phyloP scores from a whole-genome alignment of 805 yeast genomes.

The Lipomyces mesembrius region DNA sequence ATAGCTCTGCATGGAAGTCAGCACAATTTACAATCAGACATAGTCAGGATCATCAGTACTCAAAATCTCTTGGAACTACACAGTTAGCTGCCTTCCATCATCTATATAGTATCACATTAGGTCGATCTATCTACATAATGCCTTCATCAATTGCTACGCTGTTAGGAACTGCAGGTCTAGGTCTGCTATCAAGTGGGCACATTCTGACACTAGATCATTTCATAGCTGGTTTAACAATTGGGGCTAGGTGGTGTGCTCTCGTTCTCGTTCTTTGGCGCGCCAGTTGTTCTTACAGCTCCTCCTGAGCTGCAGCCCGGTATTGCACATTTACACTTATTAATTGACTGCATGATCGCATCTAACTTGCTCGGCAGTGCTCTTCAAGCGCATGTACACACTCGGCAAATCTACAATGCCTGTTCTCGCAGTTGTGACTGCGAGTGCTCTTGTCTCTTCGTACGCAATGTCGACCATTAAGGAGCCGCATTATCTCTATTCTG shows the following conservation, averaged over 20 bases:
- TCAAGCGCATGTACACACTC: background rate
- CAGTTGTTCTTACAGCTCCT: background rate
- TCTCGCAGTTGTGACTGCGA: background rate
- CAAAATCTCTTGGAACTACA: background rate
- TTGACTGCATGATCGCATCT: background rate
- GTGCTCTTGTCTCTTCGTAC: background rate
- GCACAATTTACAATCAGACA: too few relatives aligned
- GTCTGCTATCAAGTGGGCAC: background rate
- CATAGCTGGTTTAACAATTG: background rate
- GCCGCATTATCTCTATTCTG: background rate
- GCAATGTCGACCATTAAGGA: background rate
- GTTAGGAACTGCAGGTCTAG: background rate
- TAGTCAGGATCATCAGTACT: background rate
- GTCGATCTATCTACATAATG: background rate
- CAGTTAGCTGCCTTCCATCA: background rate
- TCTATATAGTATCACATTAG: background rate
- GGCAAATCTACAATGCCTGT: background rate
- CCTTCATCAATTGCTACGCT: background rate
- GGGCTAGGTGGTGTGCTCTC: background rate
- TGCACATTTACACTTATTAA: background rate
- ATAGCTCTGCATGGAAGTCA: too few relatives aligned
- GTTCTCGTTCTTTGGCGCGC: background rate
- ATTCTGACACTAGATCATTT: background rate
- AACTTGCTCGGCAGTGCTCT: background rate
- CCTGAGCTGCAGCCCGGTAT: conserved; percentile 2